Conservation (phyloP, 768 basidiomycete genomes). For the Antrodiella citrinella region DNA sequence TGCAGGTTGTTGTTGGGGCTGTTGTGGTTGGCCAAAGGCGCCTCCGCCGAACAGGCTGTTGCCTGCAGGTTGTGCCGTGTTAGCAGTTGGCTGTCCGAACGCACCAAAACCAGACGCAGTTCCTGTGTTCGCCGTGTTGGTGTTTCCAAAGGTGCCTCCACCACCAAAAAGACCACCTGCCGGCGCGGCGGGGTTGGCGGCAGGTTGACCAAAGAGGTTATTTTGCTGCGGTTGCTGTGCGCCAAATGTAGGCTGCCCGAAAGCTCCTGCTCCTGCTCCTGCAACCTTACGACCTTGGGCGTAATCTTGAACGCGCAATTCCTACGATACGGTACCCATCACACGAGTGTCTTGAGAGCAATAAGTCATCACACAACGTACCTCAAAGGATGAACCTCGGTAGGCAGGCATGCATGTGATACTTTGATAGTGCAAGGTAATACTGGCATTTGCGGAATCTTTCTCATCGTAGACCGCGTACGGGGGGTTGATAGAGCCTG, state of each 20-base stretch:
- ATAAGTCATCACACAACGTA: slow-evolving; percentile 14
- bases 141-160: slow-evolving; percentile 16
- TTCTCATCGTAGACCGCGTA: slow-evolving; percentile 59
- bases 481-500: slow-evolving; percentile 60
- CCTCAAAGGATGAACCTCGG: slow-evolving; percentile 57
- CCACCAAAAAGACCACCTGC: slow-evolving; percentile 20
- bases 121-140: slow-evolving; percentile 15
- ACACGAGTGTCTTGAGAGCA: not conserved
- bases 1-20: slow-evolving; percentile 20
- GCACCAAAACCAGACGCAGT: slow-evolving; percentile 22
- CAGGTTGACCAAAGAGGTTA: slow-evolving; percentile 24
- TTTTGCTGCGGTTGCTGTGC: slow-evolving; percentile 15
- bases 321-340: slow-evolving; percentile 22
- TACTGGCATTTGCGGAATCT: slow-evolving; percentile 38
- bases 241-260: slow-evolving; percentile 28
- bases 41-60: slow-evolving; percentile 20
- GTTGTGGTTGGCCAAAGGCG: slow-evolving; percentile 26
- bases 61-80: slow-evolving; percentile 11
- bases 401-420: slow-evolving; percentile 79
- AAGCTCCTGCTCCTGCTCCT: slow-evolving; percentile 17
- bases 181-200: slow-evolving; percentile 21
- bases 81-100: slow-evolving; percentile 21
- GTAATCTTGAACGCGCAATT: slow-evolving; percentile 43
- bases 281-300: slow-evolving; percentile 37
- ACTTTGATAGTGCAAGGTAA: slow-evolving; percentile 67